Evolutionary conservation across 257 asterid genomes (phyloP), one percentile per base, ranked within the genome.

Genomic region (Apocynum venetum): DNA sequence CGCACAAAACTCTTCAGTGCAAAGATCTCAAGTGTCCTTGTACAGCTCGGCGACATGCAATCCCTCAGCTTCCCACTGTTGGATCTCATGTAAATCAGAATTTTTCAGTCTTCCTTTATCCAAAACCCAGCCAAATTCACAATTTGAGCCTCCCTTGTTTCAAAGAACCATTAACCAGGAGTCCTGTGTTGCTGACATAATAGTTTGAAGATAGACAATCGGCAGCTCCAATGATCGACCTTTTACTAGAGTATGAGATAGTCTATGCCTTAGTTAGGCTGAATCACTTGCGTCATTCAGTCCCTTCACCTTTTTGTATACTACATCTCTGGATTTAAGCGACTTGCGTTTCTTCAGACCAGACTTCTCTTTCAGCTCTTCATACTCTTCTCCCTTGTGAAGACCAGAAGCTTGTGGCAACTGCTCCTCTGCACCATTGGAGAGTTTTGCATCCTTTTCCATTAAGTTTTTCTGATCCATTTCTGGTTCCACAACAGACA

Each of bases 401-500:
- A 20, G 41, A 51, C 65, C 80, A 25, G 67, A 44, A n/a, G 76
- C 85, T 56, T 63, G 70, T 49, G 48, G 25, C 38, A 65, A 77
- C 48, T 76, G 74, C 49, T 77, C 79, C 69, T 85, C 86, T 19
- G 69, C 84, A 67, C 72, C 78, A 63, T 56, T 68, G 15, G 84
- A 72, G 65, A 52, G 56, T 52, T 79, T 78, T 47, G 41, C 56
- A 78, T 80, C 77, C 38, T 85, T 80, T 41, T 76, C 81, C 78
- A 79, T 76, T 9, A 81, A 44, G 11, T 78, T 83, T 71, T 78
- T 76, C 47, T 59, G 88, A 5, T 78, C 79, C 46, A 15, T 78
- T 71, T 88, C 91, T 10, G 97, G 98, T 76, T 91, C 97, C 9
- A 94, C 80, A 70, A 92, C 96, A 12, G 93, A 91, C 98, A 94